Base-by-base conservation (phyloP, 2,329 filamentous ascomycete genomes). In the Diaporthe australafricana region DNA sequence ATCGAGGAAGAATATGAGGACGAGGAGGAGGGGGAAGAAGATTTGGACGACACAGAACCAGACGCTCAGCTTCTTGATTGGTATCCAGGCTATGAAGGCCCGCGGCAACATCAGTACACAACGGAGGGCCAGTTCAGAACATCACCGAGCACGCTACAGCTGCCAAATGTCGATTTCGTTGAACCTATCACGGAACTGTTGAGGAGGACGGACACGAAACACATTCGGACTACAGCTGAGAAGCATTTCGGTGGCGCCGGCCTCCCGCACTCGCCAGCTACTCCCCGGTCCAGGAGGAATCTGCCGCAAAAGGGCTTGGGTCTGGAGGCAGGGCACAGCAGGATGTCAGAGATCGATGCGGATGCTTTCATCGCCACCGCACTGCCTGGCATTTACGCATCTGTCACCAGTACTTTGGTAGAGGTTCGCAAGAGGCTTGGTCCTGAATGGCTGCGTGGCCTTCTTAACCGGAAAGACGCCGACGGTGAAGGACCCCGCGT, bases 351-450 rank as follows among this genome's bases (percentile, higher is more conserved):
- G 69, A 93, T 95, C 66, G 91, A 95, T 75, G 92, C 91, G 1
- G 92, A 96, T 82, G 88, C 89, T 5, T 95, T 91, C 78, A 83
- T 95, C 71, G 88, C 92, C 1, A 88, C 88, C 0, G 88, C 93
- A 22, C 84, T 95, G 76, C 93, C 94, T 0, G 91, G 89, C 2
- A 88, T 91, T 22, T 96, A 94, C 77, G 89, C 93, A 2, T 88
- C 92, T 0, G 84, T 89, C 9, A 89, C 90, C 84, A 90, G 90
- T 72, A 87, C 90, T 4, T 82, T 96, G 16, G 90, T 93, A 1
- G 94, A 96, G 80, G 87, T 94, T 12, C 88, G 94, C 67, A 92
- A 92, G 78, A 88, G 94, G 35, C 83, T 96, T 5, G 94, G 94
- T 3, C 85, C 87, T 0, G 84, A 87, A 1, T 97, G 94, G 94